phyloP scores from a whole-genome alignment of 805 yeast species.

The Kluyveromyces aestuarii region DNA sequence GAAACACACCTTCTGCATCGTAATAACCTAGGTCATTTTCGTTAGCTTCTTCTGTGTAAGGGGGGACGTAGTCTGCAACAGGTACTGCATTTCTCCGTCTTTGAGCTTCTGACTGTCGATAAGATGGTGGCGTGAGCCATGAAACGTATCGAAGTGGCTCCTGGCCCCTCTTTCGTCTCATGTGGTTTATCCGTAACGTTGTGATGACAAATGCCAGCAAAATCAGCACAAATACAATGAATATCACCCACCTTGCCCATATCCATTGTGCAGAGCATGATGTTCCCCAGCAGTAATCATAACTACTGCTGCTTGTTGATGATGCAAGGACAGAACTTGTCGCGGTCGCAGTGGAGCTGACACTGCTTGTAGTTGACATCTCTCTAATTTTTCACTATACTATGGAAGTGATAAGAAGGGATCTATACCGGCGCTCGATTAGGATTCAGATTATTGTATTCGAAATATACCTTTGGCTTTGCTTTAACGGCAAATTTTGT shows the following conservation, averaged over 20 bases:
- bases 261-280: constrained; percentile 17
- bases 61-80: constrained; percentile 52
- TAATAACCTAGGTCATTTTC: constrained; percentile 74
- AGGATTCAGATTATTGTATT: too few relatives aligned
- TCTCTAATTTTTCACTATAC: neutral
- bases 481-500: neutral
- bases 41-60: constrained; percentile 56
- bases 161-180: constrained; percentile 35
- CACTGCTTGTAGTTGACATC: neutral
- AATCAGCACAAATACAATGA: constrained; percentile 48
- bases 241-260: constrained; percentile 54
- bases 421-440: too few relatives aligned
- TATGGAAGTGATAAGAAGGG: too few relatives aligned
- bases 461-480: too few relatives aligned
- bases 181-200: constrained; percentile 46
- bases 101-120: constrained; percentile 54
- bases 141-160: constrained; percentile 67
- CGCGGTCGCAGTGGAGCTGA: neutral
- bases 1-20: constrained; percentile 51
- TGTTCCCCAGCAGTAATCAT: constrained; percentile 14
- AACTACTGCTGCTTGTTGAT: constrained; percentile 1
- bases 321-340: neutral
- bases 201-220: constrained; percentile 38
- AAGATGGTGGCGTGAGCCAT: constrained; percentile 83
- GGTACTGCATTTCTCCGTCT: constrained; percentile 10